Percentiles rank a stretch among this genome's conserved stretches.
phyloP scores from a whole-genome alignment of 371 early-diverging fungal species.

The Rhizopus arrhizus region DNA sequence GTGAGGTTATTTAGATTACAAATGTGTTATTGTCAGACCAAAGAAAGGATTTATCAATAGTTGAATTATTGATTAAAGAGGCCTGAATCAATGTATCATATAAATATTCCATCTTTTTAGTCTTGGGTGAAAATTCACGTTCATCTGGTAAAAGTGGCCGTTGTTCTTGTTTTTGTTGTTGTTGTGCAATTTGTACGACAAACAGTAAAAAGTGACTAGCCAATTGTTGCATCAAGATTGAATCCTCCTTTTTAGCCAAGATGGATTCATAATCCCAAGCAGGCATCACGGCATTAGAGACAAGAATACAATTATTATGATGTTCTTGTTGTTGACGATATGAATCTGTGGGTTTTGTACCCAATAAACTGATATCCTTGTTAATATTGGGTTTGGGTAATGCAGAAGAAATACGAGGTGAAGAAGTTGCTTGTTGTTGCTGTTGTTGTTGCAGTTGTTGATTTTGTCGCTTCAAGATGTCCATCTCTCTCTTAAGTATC shows the following conservation, averaged over 20 bases:
- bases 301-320: constrained; percentile 34
- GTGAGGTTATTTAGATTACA: neutral
- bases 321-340: constrained; percentile 50
- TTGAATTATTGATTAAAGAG: constrained; percentile 32
- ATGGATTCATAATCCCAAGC: constrained; percentile 47
- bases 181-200: constrained; percentile 32
- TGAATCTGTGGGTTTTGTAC: constrained; percentile 48
- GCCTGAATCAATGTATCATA: constrained; percentile 51
- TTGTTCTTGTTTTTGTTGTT: neutral
- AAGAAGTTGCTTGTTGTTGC: constrained; percentile 17
- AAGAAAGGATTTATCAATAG: constrained; percentile 37
- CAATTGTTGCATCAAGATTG: constrained; percentile 15
- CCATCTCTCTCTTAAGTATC: constrained; percentile 59
- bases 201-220: constrained; percentile 36
- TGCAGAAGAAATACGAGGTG: constrained; percentile 40
- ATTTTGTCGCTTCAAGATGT: constrained; percentile 45
- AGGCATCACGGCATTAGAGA: constrained; percentile 54
- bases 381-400: constrained; percentile 47
- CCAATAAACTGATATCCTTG: constrained; percentile 51
- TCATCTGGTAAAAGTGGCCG: constrained; percentile 28
- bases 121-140: constrained; percentile 27
- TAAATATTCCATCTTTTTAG: constrained; percentile 40
- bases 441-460: constrained; percentile 26
- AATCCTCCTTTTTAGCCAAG: constrained; percentile 10
- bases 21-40: constrained; percentile 39